A percentile compares a stretch with the other conserved stretches of the same genome.
These are phyloP conservation scores for Penicillium janthinellum DNA, from an alignment of 2,329 filamentous ascomycete genomes.

Conservation along the genomic window DNA sequence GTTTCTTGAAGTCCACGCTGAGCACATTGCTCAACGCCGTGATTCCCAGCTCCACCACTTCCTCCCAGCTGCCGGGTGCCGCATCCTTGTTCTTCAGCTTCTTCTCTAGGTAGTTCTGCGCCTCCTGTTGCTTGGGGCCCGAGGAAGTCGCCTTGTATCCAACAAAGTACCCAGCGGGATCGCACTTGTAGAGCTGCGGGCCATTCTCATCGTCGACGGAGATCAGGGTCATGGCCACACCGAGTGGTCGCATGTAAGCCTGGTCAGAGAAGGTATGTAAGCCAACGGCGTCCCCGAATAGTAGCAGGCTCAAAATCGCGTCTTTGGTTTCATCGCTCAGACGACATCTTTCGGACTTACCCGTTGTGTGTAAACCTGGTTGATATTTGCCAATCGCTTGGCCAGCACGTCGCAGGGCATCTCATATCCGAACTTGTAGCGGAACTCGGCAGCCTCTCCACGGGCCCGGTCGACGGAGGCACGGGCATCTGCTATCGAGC, in stretches of 20 bases:
- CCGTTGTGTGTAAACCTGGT: slow-evolving; percentile 97
- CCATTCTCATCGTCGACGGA: slow-evolving; percentile 90
- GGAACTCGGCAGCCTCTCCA: slow-evolving; percentile 95
- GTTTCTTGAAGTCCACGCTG: slow-evolving; percentile 99
- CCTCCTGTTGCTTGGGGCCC: slow-evolving; percentile 97
- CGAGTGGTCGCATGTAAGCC: slow-evolving; percentile 98
- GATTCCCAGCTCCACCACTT: slow-evolving; percentile 96
- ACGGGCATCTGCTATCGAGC: slow-evolving; percentile 94
- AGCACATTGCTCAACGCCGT: slow-evolving; percentile 92
- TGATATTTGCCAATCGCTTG: slow-evolving; percentile 98
- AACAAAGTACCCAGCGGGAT: slow-evolving; percentile 96
- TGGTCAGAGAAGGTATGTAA: slow-evolving; percentile 35
- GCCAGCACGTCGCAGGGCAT: slow-evolving; percentile 98
- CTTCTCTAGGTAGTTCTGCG: slow-evolving; percentile 97
- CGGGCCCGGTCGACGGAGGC: slow-evolving; percentile 90
- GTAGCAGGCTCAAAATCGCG: background rate
- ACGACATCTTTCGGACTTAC: slow-evolving; percentile 50
- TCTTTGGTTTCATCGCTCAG: background rate
- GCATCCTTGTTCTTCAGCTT: slow-evolving; percentile 99
- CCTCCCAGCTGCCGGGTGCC: slow-evolving; percentile 91
- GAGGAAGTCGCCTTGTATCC: slow-evolving; percentile 98
- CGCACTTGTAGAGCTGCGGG: slow-evolving; percentile 96
- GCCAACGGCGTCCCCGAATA: background rate
- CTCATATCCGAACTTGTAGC: slow-evolving; percentile 98
- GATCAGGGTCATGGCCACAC: slow-evolving; percentile 92